A percentile compares a stretch with the other conserved stretches of the same genome.
phyloP scores from a whole-genome alignment of 2,329 filamentous ascomycete species.

The Dactylonectria macrodidyma region DNA sequence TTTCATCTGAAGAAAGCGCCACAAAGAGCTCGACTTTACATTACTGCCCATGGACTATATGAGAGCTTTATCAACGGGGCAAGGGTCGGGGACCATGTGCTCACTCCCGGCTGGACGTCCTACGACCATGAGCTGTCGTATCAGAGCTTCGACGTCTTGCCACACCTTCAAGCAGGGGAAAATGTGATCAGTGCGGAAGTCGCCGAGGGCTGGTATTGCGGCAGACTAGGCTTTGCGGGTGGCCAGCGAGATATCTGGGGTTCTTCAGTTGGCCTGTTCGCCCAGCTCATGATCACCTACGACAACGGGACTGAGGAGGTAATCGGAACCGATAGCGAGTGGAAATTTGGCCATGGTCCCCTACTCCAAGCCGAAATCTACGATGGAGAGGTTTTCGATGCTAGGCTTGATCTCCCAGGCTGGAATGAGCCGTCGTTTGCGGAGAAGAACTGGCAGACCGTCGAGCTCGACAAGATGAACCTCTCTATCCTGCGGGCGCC shows the following conservation, averaged over 20 bases:
- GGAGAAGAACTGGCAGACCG: no score
- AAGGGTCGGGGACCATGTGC: constrained; percentile 54
- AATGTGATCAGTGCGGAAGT: constrained; percentile 59
- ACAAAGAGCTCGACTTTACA: constrained; percentile 53
- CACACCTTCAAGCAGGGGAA: constrained; percentile 53
- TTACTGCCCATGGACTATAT: constrained; percentile 62
- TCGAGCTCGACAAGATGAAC: no score
- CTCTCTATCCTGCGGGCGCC: no score
- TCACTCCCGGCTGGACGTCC: constrained; percentile 66
- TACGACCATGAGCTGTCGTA: constrained; percentile 66
- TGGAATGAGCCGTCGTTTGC: no score
- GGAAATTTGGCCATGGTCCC: no score
- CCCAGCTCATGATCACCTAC: constrained; percentile 51
- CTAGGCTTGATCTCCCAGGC: no score
- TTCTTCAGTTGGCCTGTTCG: constrained; percentile 54
- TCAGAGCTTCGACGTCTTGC: constrained; percentile 65
- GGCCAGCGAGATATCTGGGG: constrained; percentile 51
- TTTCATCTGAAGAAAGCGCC: background rate
- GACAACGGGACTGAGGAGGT: constrained; percentile 22
- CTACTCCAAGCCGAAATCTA: constrained; percentile 46
- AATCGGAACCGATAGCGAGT: no score
- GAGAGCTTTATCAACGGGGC: constrained; percentile 61
- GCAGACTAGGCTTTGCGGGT: constrained; percentile 48
- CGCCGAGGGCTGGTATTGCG: constrained; percentile 64
- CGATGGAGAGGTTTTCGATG: constrained; percentile 12